These are phyloP conservation scores for Heritiera fomes DNA, from an alignment of 345 rosid species.

Conservation along the genomic window DNA sequence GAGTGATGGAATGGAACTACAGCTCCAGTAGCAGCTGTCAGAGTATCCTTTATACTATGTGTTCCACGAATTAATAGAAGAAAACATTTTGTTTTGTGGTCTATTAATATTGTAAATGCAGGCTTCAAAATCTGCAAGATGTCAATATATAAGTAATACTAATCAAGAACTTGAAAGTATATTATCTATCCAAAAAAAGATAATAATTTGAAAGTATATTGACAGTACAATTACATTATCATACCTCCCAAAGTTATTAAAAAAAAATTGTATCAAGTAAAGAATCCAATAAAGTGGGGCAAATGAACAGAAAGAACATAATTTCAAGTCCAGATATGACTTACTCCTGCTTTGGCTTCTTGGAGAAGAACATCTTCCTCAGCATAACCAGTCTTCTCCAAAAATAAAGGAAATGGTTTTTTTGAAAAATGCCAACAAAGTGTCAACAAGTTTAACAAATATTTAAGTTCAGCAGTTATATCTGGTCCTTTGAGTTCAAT, in stretches of 20 bases:
- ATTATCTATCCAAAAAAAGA: too few relatives aligned
- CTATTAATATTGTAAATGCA: conserved; percentile 81
- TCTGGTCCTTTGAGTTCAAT: conserved; percentile 61
- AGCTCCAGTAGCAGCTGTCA: conserved; percentile 95
- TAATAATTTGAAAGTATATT: neutral
- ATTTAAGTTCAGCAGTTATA: conserved; percentile 61
- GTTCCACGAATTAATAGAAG: conserved; percentile 90
- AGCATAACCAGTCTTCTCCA: conserved; percentile 79
- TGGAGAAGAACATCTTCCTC: conserved; percentile 83
- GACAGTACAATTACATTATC: neutral
- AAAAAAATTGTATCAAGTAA: neutral
- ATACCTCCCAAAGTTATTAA: neutral
- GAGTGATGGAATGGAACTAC: conserved; percentile 94
- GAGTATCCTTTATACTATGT: conserved; percentile 92
- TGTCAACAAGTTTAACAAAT: conserved; percentile 72
- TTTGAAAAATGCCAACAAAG: conserved; percentile 97
- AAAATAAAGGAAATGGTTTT: conserved; percentile 74
- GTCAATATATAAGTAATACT: conserved; percentile 44
- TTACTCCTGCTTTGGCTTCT: conserved; percentile 97
- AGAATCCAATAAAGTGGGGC: neutral
- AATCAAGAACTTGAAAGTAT: neutral
- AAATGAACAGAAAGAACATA: neutral
- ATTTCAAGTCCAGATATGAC: conserved; percentile 24
- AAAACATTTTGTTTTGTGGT: conserved; percentile 60
- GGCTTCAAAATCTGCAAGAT: conserved; percentile 87